Percentiles rank a stretch among this genome's conserved stretches.
Evolutionary conservation across 208 protist genomes (phyloP).

Genomic region (Trypanosoma cruzi): DNA sequence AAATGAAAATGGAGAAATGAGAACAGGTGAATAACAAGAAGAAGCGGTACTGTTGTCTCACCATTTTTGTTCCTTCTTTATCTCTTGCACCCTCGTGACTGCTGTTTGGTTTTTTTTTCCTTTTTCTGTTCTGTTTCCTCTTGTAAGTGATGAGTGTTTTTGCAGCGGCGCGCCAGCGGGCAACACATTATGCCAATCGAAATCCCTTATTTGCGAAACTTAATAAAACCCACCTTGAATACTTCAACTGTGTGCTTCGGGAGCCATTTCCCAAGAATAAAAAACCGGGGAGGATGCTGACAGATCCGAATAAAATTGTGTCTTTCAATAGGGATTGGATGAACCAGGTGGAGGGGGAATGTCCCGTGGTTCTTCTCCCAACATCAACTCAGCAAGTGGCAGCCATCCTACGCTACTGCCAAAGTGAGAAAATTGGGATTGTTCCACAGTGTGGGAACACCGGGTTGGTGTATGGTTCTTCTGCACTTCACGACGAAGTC

Average conservation of each 20-base stretch:
- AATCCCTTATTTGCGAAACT: constrained; percentile 50
- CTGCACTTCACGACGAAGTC: constrained; percentile 92
- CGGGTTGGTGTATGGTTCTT: constrained; percentile 94
- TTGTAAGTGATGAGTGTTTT: not conserved
- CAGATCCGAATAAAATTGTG: constrained; percentile 38
- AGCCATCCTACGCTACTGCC: constrained; percentile 92
- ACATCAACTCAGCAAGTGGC: constrained; percentile 64
- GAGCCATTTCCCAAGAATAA: constrained; percentile 45
- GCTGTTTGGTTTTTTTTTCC: constrained; percentile 19
- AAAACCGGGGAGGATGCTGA: constrained; percentile 53
- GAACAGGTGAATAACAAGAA: not conserved
- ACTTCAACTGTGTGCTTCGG: constrained; percentile 53
- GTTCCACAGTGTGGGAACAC: constrained; percentile 98
- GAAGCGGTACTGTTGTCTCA: not conserved
- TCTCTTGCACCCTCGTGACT: not conserved
- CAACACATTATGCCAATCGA: constrained; percentile 63
- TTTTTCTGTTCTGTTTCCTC: constrained; percentile 14
- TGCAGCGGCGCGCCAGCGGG: constrained; percentile 35
- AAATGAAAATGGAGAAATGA: not conserved
- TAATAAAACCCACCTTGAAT: constrained; percentile 43
- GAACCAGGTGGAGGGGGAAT: constrained; percentile 51
- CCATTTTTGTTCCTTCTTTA: constrained; percentile 8
- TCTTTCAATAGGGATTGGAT: constrained; percentile 79
- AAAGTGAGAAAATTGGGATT: constrained; percentile 89
- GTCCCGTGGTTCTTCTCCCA: constrained; percentile 60